A percentile compares a stretch with the other conserved stretches of the same genome.
Conservation (phyloP, 2,329 filamentous ascomycete genomes). For the Chaetoscypha palmicola region DNA sequence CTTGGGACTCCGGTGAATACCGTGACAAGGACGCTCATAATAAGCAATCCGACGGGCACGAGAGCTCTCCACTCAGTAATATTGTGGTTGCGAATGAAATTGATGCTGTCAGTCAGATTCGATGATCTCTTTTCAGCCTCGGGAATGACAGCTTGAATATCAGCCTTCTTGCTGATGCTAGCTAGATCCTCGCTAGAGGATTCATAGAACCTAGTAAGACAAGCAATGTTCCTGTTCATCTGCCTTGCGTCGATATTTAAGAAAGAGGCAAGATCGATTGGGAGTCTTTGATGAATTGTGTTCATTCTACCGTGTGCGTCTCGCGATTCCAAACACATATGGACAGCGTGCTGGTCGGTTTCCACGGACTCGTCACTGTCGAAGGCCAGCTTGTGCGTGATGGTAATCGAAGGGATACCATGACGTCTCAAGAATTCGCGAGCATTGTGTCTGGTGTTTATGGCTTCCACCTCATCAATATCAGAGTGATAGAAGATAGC, state of each 20-base stretch:
- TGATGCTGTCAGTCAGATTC: conserved; percentile 16
- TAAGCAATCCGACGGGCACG: conserved; percentile 21
- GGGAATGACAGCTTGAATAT: conserved; percentile 5
- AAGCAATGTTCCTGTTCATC: conserved; percentile 47
- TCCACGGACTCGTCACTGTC: conserved; percentile 32
- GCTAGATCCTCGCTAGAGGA: not conserved
- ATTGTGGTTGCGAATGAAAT: conserved; percentile 15
- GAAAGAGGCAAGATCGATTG: conserved; percentile 43
- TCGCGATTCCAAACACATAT: conserved; percentile 41
- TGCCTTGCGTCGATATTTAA: conserved; percentile 45
- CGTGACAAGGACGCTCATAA: conserved; percentile 22
- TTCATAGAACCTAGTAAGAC: conserved; percentile 35
- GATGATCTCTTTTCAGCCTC: conserved; percentile 21
- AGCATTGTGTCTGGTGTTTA: conserved; percentile 36
- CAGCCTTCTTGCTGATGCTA: conserved; percentile 10
- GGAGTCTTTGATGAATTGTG: conserved; percentile 36
- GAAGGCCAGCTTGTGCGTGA: conserved; percentile 39
- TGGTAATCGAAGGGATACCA: conserved; percentile 41
- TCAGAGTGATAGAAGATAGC: conserved; percentile 43
- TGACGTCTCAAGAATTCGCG: conserved; percentile 43
- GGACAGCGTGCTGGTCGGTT: conserved; percentile 37
- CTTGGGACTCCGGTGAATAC: conserved; percentile 18
- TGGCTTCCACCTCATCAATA: conserved; percentile 34
- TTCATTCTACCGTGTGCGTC: conserved; percentile 32
- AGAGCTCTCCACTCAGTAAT: conserved; percentile 22